Percentiles rank a stretch among this genome's conserved stretches.
phyloP scores from a whole-genome alignment of 495 filamentous ascomycete genomes.

The Penicillium arizonense region DNA sequence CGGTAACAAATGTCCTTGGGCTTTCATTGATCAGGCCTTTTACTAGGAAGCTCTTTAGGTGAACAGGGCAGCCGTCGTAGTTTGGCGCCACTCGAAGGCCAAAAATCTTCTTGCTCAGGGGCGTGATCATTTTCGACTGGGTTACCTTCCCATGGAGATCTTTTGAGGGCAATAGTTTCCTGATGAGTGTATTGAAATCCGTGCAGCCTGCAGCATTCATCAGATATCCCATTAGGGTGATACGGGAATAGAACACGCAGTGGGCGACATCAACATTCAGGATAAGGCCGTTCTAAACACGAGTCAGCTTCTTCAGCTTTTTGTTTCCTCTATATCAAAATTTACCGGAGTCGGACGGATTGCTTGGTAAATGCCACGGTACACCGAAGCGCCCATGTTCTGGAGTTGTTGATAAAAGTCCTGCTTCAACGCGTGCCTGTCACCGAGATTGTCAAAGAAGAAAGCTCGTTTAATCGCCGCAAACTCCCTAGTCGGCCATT shows the following conservation, averaged over 20 bases:
- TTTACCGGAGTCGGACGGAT: slow-evolving; percentile 65
- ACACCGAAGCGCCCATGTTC: slow-evolving; percentile 62
- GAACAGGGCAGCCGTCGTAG: slow-evolving; percentile 52
- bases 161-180: slow-evolving; percentile 11
- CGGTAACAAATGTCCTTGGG: slow-evolving; percentile 58
- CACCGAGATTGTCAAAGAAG: slow-evolving; percentile 49
- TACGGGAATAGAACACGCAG: slow-evolving; percentile 40
- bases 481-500: slow-evolving; percentile 63
- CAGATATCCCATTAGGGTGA: slow-evolving; percentile 28
- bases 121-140: slow-evolving; percentile 19
- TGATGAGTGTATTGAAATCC: slow-evolving; percentile 19
- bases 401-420: slow-evolving; percentile 9
- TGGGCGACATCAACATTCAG: slow-evolving; percentile 72
- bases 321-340: not conserved
- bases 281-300: slow-evolving; percentile 52
- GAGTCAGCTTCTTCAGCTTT: slow-evolving; percentile 2
- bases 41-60: slow-evolving; percentile 57
- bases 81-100: slow-evolving; percentile 66
- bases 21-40: slow-evolving; percentile 55
- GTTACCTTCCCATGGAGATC: slow-evolving; percentile 22
- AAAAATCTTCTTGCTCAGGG: slow-evolving; percentile 46
- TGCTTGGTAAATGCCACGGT: slow-evolving; percentile 83
- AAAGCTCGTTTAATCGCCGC: slow-evolving; percentile 74
- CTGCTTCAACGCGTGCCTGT: slow-evolving; percentile 22
- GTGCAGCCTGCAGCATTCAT: slow-evolving; percentile 14